phyloP scores from a whole-genome alignment of 257 asterid species.

The Asclepias syriaca region DNA sequence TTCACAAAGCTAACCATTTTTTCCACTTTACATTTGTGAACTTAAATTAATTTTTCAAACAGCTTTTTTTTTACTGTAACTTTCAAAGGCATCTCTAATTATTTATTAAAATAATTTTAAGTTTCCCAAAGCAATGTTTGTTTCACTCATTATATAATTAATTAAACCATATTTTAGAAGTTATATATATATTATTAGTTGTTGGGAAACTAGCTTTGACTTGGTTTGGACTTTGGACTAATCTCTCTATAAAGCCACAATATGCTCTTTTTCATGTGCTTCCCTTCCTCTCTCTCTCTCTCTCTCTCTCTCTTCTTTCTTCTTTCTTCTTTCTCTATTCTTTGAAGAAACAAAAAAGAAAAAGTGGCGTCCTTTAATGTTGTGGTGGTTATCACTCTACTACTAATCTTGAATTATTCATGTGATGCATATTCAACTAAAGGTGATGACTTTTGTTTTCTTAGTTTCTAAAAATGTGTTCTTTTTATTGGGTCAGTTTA shows the following conservation, averaged over 20 bases:
- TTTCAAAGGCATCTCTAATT: constrained; percentile 14
- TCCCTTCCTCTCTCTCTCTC: constrained; percentile 14
- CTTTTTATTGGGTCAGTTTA: no score
- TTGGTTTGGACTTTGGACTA: constrained; percentile 23
- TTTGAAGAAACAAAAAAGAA: neutral
- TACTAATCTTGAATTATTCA: constrained; percentile 11
- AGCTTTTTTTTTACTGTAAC: constrained; percentile 11
- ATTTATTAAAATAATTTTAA: constrained; percentile 17
- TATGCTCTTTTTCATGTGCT: constrained; percentile 12
- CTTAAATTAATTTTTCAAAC: constrained; percentile 13
- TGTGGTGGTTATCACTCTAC: constrained; percentile 4
- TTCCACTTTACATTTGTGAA: constrained; percentile 23
- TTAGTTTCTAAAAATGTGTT: neutral
- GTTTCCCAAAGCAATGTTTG: constrained; percentile 36
- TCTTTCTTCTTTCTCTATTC: no score
- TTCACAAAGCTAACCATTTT: constrained; percentile 2
- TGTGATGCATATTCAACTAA: constrained; percentile 25
- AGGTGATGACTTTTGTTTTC: constrained; percentile 25
- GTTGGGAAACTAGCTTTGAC: constrained; percentile 55
- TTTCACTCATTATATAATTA: constrained; percentile 4
- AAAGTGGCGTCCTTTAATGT: constrained; percentile 26
- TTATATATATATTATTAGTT: neutral
- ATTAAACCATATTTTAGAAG: no score
- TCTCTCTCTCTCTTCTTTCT: neutral
- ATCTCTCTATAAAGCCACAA: constrained; percentile 20